Base-by-base conservation (phyloP, 257 asterid species). In the Galeopsis tetrahit region DNA sequence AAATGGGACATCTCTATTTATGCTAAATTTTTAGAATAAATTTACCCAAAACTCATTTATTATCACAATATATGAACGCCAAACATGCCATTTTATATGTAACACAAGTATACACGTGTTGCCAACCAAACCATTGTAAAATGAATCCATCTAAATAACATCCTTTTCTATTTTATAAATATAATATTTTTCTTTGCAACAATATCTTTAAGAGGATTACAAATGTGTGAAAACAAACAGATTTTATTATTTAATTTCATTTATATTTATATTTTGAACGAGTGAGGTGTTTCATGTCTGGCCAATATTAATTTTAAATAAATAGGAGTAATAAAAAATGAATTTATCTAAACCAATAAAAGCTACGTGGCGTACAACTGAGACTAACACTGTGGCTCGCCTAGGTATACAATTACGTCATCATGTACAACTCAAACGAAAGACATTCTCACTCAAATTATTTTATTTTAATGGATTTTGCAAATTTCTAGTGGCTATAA, bases 301-400 rank as follows among this genome's bases (percentile, higher is more conserved):
- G 28, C 28, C 28, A 21, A 21, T 21, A 21, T 21, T 21, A 21
- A 21, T 21, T 21, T 21, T 21, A 21, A 21, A 21, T 34, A 14
- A 15, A 53, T 2, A 53, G 2, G 4, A 58, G 3, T 58, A 57
- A 11, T 52, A 38, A 11, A 14, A 71, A 8, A 44, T 4, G 11
- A 53, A 6, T 6, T 1, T 6, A 13, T 35, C 52, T 2, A 63
- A 35, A 42, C 44, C 53, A 52, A 51, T 42, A 69, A 38, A 62
- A 66, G 55, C 71, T 52, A 52, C 55, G 80, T 32, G 63, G 68
- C 72, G 58, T 63, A 51, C 64, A 63, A 72, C 65, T 39, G 3
- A 15, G 49, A 8, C 51, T 32, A 34, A 32, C 77, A 44, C 32
- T 59, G 10, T 11, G 21, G 1, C 31, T 28, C 38, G 32, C 40